Evolutionary conservation across 768 basidiomycete species (phyloP).

Genomic region (Xerocomus potaroensis): DNA sequence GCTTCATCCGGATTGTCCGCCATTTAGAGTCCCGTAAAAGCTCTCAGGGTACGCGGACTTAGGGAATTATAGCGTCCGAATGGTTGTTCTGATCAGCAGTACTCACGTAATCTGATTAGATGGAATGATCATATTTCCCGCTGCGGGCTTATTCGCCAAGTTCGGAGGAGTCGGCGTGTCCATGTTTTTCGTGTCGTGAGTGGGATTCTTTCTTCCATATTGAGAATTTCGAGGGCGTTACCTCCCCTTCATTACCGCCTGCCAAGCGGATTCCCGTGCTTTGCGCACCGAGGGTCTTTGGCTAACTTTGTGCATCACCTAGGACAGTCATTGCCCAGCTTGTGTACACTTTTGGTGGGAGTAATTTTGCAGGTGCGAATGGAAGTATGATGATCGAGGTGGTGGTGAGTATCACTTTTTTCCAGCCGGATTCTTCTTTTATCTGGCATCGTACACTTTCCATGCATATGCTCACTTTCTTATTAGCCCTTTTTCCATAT

Average conservation of each 20-base stretch:
- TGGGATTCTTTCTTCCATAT: conserved; percentile 6
- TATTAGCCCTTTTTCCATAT: conserved; percentile 92
- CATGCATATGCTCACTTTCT: not conserved
- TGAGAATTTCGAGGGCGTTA: not conserved
- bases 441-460: not conserved
- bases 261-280: not conserved
- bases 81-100: not conserved
- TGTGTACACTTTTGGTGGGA: conserved; percentile 81
- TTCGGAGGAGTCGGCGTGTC: conserved; percentile 90
- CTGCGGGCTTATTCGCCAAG: conserved; percentile 69
- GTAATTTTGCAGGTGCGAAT: conserved; percentile 85
- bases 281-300: not conserved
- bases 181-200: conserved; percentile 87
- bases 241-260: conserved; percentile 4
- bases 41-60: not conserved
- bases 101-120: conserved; percentile 40
- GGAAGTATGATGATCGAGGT: conserved; percentile 99
- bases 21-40: conserved; percentile 7
- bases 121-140: conserved; percentile 96
- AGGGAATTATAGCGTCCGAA: not conserved
- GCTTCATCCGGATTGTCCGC: not conserved
- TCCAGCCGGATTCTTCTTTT: not conserved
- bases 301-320: conserved; percentile 5
- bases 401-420: conserved; percentile 53
- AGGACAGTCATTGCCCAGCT: conserved; percentile 79